These are phyloP conservation scores for Saprolegnia diclina DNA, from an alignment of 352 stramenopile genomes.

Conservation along the genomic window DNA sequence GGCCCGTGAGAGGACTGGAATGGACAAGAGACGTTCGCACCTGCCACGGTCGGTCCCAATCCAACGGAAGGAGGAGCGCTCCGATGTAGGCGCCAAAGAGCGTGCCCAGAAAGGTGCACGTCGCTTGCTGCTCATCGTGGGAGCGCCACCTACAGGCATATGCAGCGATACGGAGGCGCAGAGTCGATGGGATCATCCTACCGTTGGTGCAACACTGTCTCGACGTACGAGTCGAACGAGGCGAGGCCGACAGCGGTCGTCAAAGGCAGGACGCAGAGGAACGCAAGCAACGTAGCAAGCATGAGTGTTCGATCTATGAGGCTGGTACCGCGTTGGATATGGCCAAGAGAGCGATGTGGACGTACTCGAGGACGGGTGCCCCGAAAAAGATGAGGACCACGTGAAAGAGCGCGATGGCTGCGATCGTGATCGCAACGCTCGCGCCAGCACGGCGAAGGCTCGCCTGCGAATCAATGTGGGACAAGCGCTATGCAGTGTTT, in stretches of 20 bases:
- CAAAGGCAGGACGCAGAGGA: conserved; percentile 41
- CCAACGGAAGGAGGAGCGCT: conserved; percentile 70
- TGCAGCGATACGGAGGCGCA: neutral
- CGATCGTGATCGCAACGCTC: neutral
- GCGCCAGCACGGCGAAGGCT: neutral
- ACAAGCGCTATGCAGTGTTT: neutral
- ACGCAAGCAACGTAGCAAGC: conserved; percentile 52
- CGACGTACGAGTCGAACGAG: neutral
- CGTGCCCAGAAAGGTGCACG: conserved; percentile 49
- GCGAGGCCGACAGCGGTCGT: conserved; percentile 1
- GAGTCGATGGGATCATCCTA: neutral
- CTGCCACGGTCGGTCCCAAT: conserved; percentile 87
- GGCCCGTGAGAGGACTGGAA: too few species aligned
- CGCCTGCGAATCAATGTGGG: neutral
- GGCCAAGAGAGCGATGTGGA: neutral
- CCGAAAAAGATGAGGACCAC: conserved; percentile 66
- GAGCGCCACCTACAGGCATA: conserved; percentile 35
- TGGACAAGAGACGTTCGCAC: conserved; percentile 30
- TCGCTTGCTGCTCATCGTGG: conserved; percentile 42
- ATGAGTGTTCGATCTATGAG: conserved; percentile 57
- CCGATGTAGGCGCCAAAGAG: conserved; percentile 64
- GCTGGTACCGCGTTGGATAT: conserved; percentile 31
- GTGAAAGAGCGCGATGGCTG: conserved; percentile 48
- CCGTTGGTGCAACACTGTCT: conserved; percentile 12
- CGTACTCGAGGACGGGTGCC: conserved; percentile 57